Evolutionary conservation across 1,284 basidiomycete genomes (phyloP).

Genomic region (Mycocalia duriaeana): DNA sequence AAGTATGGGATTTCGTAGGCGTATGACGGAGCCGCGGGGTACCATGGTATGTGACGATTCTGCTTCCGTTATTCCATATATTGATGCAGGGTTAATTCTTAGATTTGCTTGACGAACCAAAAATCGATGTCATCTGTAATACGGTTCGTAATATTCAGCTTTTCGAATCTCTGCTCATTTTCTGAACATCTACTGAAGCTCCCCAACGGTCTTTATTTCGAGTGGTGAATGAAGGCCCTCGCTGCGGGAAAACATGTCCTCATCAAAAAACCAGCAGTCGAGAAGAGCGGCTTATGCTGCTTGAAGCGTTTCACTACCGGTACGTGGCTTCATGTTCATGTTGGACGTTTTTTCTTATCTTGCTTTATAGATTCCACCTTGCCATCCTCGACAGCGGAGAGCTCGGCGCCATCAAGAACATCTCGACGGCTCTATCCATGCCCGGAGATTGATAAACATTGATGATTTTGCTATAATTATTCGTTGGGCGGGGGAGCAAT

Average conservation of each 20-base stretch:
- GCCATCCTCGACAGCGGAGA: conserved; percentile 46
- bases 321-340: conserved; percentile 12
- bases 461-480: conserved; percentile 52
- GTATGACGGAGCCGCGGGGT: conserved; percentile 45
- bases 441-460: conserved; percentile 30
- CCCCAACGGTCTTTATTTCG: conserved; percentile 68
- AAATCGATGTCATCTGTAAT: conserved; percentile 62
- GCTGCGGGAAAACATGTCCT: conserved; percentile 69
- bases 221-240: conserved; percentile 75
- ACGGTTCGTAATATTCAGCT: conserved; percentile 34
- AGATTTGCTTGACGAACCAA: conserved; percentile 57
- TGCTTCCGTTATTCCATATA: not conserved
- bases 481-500: conserved; percentile 59
- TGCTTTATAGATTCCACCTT: conserved; percentile 53
- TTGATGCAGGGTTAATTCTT: not conserved
- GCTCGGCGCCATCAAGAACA: conserved; percentile 41
- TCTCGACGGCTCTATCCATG: conserved; percentile 29
- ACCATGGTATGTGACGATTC: conserved; percentile 44
- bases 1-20: conserved; percentile 51
- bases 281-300: conserved; percentile 53
- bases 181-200: conserved; percentile 34
- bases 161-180: not conserved
- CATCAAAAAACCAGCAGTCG: conserved; percentile 62
- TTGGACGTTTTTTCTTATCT: not conserved
- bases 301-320: conserved; percentile 66